phyloP scores from a whole-genome alignment of 495 filamentous ascomycete species.

The Trypethelium eluteriae region DNA sequence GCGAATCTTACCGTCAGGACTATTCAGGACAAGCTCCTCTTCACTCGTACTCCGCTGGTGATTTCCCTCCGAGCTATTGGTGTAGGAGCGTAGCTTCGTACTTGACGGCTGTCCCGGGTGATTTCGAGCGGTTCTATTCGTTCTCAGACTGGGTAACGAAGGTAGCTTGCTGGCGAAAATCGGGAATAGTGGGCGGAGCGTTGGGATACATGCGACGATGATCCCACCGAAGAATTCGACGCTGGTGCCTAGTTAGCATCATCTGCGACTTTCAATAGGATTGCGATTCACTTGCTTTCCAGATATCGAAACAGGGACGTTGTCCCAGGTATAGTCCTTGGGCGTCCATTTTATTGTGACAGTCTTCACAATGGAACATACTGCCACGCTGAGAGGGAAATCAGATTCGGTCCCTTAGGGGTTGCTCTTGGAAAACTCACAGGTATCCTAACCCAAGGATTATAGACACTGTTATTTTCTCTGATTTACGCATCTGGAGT shows the following conservation, averaged over 20 bases:
- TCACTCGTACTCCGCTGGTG: neutral
- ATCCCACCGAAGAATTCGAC: neutral
- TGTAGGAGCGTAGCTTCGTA: too few relatives aligned
- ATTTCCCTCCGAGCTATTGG: neutral
- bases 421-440: neutral
- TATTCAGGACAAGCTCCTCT: neutral
- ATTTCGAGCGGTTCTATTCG: neutral
- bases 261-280: too few relatives aligned
- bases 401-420: too few relatives aligned
- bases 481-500: neutral
- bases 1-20: neutral
- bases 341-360: too few relatives aligned
- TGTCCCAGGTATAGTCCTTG: too few relatives aligned
- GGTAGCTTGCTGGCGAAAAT: neutral
- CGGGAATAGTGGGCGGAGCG: neutral
- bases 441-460: neutral
- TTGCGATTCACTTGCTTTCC: too few relatives aligned
- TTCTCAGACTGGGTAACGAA: neutral
- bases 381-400: too few relatives aligned
- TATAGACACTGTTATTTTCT: neutral
- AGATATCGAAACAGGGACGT: too few relatives aligned
- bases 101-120: too few relatives aligned
- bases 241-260: neutral
- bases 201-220: neutral
- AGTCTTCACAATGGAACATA: too few relatives aligned